Evolutionary conservation across 2,329 filamentous ascomycete species (phyloP).

Genomic region (Neophaeococcomyces mojaviensis): DNA sequence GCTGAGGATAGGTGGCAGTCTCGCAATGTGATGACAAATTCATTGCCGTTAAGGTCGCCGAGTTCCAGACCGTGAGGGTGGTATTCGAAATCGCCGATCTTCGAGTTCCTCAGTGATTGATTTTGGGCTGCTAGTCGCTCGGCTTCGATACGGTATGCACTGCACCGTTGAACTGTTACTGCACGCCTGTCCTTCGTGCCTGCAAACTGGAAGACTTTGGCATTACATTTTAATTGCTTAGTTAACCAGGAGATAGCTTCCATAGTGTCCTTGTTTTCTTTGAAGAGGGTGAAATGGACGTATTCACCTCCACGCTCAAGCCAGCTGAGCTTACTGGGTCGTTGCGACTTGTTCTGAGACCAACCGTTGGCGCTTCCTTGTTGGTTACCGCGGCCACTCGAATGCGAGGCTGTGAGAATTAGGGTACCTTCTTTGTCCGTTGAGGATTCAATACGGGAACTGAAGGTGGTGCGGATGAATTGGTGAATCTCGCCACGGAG

Average conservation of each 20-base stretch:
- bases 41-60: slow-evolving; percentile 79
- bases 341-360: slow-evolving; percentile 20
- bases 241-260: slow-evolving; percentile 73
- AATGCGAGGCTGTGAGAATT: slow-evolving; percentile 43
- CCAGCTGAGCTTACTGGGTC: slow-evolving; percentile 48
- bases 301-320: slow-evolving; percentile 67
- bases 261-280: slow-evolving; percentile 96
- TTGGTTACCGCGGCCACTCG: slow-evolving; percentile 28
- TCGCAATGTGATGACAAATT: slow-evolving; percentile 86
- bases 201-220: slow-evolving; percentile 69
- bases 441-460: slow-evolving; percentile 66
- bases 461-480: slow-evolving; percentile 68
- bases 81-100: slow-evolving; percentile 75
- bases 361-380: slow-evolving; percentile 27
- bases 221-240: slow-evolving; percentile 60
- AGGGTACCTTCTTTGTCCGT: slow-evolving; percentile 62
- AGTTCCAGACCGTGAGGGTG: slow-evolving; percentile 64
- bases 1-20: slow-evolving; percentile 54
- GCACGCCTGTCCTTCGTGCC: slow-evolving; percentile 88
- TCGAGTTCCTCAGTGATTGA: slow-evolving; percentile 51
- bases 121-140: slow-evolving; percentile 61
- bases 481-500: slow-evolving; percentile 57
- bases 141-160: slow-evolving; percentile 53
- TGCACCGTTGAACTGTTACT: slow-evolving; percentile 76
- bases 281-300: slow-evolving; percentile 86